Evolutionary conservation across 306 rosid genomes (phyloP), one percentile per base, ranked within the genome.

Genomic region (Myrica gale): DNA sequence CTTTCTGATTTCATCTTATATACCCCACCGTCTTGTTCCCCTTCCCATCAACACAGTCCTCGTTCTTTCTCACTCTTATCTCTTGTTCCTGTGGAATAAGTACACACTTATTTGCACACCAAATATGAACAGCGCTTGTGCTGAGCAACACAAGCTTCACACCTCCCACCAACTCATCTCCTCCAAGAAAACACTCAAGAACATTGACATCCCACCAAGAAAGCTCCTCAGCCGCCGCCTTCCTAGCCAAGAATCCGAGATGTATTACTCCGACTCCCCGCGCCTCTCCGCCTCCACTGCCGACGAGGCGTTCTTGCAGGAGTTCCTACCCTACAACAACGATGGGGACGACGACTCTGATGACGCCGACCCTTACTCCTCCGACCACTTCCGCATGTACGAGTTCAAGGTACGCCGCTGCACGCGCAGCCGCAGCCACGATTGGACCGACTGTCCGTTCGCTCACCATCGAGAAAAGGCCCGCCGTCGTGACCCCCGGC

Each of bases 391-490:
- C 80, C 88, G 97, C 4, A 95, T 95, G 93, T 95, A 78, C 43
- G 98, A 95, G 86, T 95, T 92, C 82, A 95, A 95, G 86, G 85
- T 95, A 58, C 89, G 97, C 15, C 84, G 89, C 2, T 95, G 98
- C 78, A 89, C 88, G 1, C 93, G 98, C 5, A 88, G 92, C 84
- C 90, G 98, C 45, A 95, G 97, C 82, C 98, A 95, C 57, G 98
- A 95, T 81, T 95, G 98, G 98, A 95, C 98, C 0, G 96, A 95
- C 79, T 95, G 98, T 50, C 96, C 98, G 2, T 95, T 90, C 1
- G 90, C 91, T 1, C 98, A 95, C 8, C 96, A 93, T 0, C 97
- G 98, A 0, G 98, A 92, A 78, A 95, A 92, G 78, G 98, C 98
- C 0, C 88, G 95, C 77, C 89, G 98, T 5, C 84, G 97, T 0